Conservation (phyloP, 805 yeast genomes). For the Barnettozyma botsteinii region DNA sequence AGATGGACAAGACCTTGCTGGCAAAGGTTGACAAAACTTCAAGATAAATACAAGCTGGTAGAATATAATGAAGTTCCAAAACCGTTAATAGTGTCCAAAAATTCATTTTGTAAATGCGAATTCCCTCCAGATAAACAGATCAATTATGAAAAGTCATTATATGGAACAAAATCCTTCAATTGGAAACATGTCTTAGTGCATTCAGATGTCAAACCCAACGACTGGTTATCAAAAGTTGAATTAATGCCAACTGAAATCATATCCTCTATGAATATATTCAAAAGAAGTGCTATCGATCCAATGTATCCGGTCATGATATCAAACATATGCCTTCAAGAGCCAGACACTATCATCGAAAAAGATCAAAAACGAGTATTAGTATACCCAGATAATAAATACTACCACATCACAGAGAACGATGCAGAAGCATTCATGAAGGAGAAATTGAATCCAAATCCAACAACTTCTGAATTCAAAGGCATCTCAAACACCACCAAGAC, state of each 20-base stretch:
- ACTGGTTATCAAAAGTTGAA: conserved; percentile 44
- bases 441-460: conserved; percentile 33
- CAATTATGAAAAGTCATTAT: conserved; percentile 34
- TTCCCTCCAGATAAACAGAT: conserved; percentile 41
- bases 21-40: conserved; percentile 5
- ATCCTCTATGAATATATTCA: conserved; percentile 31
- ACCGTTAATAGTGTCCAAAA: conserved; percentile 13
- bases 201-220: conserved; percentile 34
- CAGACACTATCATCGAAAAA: background rate
- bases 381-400: conserved; percentile 48
- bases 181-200: conserved; percentile 54
- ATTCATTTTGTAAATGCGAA: conserved; percentile 43
- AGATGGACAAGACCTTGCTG: conserved; percentile 9
- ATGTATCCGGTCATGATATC: conserved; percentile 47
- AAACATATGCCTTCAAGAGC: conserved; percentile 32
- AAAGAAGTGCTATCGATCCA: conserved; percentile 33
- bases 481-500: conserved; percentile 18
- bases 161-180: conserved; percentile 43
- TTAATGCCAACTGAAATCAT: conserved; percentile 39
- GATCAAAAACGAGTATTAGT: conserved; percentile 30
- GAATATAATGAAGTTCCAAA: conserved; percentile 12
- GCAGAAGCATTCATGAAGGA: conserved; percentile 35
- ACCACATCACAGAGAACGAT: conserved; percentile 15
- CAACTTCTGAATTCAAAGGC: conserved; percentile 6
- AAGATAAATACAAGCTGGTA: conserved; percentile 16